Conservation (phyloP, 805 yeast species). For the Tetrapisispora arboricola region DNA sequence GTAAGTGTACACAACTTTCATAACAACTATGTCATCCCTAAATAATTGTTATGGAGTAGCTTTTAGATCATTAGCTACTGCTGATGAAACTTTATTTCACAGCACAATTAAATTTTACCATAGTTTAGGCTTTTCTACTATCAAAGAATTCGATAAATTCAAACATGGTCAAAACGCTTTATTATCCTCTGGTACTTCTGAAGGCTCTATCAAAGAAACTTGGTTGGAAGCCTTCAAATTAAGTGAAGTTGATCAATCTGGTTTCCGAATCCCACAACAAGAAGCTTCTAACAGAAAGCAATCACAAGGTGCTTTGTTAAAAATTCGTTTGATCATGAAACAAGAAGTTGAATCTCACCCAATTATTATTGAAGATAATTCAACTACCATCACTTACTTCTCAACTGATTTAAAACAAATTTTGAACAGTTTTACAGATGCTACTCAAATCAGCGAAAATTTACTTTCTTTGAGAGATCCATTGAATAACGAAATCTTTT, state of each 20-base stretch:
- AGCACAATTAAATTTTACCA: conserved; percentile 47
- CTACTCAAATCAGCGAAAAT: conserved; percentile 16
- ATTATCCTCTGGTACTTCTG: conserved; percentile 45
- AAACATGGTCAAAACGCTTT: conserved; percentile 23
- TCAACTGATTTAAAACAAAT: conserved; percentile 30
- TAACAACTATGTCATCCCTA: conserved; percentile 12
- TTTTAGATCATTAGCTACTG: conserved; percentile 52
- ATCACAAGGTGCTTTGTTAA: conserved; percentile 38
- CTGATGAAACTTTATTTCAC: conserved; percentile 36
- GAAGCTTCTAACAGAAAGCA: conserved; percentile 32
- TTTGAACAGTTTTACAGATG: conserved; percentile 12
- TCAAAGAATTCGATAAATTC: conserved; percentile 50
- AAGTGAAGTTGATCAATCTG: conserved; percentile 48
- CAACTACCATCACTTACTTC: conserved; percentile 30
- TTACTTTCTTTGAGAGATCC: conserved; percentile 41
- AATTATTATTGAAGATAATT: conserved; percentile 3
- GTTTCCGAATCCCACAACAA: conserved; percentile 47
- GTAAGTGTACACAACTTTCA: neutral
- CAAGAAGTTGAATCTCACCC: conserved; percentile 23
- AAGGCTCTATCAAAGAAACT: conserved; percentile 55
- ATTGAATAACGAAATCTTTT: conserved; percentile 50
- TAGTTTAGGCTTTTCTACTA: conserved; percentile 48
- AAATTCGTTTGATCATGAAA: conserved; percentile 35
- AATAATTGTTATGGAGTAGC: conserved; percentile 36
- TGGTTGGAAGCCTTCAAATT: conserved; percentile 66